These are phyloP conservation scores for Glarea lozoyensis DNA, from an alignment of 495 filamentous ascomycete genomes.

Conservation along the genomic window DNA sequence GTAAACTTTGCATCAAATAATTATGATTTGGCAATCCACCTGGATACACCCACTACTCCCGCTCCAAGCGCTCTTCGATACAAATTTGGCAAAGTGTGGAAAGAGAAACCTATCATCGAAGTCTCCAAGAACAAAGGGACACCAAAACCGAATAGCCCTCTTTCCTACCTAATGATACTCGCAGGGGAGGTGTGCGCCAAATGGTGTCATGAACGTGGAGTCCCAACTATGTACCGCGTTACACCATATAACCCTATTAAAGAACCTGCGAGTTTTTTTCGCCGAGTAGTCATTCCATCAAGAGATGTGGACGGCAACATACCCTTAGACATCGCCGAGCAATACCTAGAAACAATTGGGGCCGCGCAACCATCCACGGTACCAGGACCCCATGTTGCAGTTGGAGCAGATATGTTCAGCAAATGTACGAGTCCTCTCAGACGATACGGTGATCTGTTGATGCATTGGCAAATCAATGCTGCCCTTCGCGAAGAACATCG, in stretches of 20 bases:
- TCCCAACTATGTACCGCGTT: conserved; percentile 71
- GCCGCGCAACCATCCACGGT: conserved; percentile 36
- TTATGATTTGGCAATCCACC: background rate
- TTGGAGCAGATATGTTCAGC: conserved; percentile 64
- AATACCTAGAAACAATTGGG: conserved; percentile 42
- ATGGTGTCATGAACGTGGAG: conserved; percentile 66
- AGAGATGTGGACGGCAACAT: conserved; percentile 20
- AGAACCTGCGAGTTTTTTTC: conserved; percentile 25
- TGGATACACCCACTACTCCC: conserved; percentile 1
- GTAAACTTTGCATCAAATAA: background rate
- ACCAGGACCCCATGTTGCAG: conserved; percentile 43
- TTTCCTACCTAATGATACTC: conserved; percentile 56
- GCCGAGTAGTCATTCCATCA: conserved; percentile 24
- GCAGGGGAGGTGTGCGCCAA: conserved; percentile 61
- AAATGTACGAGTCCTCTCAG: conserved; percentile 83
- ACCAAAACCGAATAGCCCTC: background rate
- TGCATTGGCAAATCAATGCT: conserved; percentile 87
- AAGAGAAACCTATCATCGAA: conserved; percentile 16
- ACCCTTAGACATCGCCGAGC: conserved; percentile 16
- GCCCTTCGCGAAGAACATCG: conserved; percentile 61
- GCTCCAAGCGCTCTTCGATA: too few relatives aligned
- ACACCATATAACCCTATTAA: conserved; percentile 52
- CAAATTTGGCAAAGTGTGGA: background rate
- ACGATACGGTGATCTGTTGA: conserved; percentile 72
- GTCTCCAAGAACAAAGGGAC: too few relatives aligned